Base-by-base conservation (phyloP, 805 yeast species). In the Kuraishia floccosa region DNA sequence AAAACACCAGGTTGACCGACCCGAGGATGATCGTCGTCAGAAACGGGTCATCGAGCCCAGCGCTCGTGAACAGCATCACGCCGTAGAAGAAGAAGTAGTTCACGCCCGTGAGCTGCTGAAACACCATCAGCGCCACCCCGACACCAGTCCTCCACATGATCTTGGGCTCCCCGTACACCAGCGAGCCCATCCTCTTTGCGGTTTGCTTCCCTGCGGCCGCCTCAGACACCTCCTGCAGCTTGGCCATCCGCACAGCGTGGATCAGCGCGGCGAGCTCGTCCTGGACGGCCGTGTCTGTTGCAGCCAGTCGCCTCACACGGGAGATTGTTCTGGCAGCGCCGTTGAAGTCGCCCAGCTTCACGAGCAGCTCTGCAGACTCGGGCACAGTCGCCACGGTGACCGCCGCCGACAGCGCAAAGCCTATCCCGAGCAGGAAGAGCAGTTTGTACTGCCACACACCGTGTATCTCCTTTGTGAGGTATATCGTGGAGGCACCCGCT, bases 1-100 rank as follows among this genome's bases (percentile, higher is more conserved):
- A 73, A 22, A 74, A 60, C 6, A 56, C 49, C 40, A 75, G 59
- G 52, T 76, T 74, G 24, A 75, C 71, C 16, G 54, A 37, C 26
- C 75, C 75, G 36, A 76, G 52, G 27, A 72, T 58, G 3, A 76
- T 67, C 6, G 81, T 65, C 9, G 77, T 69, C 20, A 60, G 38
- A 44, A 69, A 74, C 6, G 80, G 63, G 44, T 75, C 71, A 9
- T 52, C 46, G 27, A 74, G 39, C 9, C 79, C 76, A 22, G 72
- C 71, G 24, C 39, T 37, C 17, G 53, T 50, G 46, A 78, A 76
- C 35, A 76, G 63, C 8, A 68, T 53, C n/a, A 76, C 68, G 28
- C 80, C 77, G 41, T 68, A 76, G 51, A 72, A 76, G 58, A 77
- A 74, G 40, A 76, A 72, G 52, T 72, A 76, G 54, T 76, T 76